Base-by-base conservation (phyloP, 306 rosid species). In the Ormosia semicastrata region DNA sequence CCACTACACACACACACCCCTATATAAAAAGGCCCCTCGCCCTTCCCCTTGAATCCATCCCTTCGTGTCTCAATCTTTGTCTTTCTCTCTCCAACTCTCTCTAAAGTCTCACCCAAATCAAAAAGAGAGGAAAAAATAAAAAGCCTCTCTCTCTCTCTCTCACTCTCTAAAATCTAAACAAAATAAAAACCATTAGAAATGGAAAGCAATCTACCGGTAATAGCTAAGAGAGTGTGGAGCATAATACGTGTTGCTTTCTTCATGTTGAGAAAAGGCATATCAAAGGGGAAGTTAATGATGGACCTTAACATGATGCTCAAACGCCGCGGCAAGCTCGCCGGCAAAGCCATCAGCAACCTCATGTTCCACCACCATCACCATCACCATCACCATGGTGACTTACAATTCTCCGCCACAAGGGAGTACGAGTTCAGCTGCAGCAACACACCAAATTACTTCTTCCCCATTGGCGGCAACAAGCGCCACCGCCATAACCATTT, bases 371-470 rank as follows among this genome's bases (percentile, higher is more conserved):
- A 87, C 83, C n/a, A n/a, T n/a, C n/a, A n/a, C n/a, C n/a, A 24
- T 24, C 24, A 24, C 24, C 24, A 24, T 24, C 84, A 73, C 83
- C 57, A 68, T 58, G 6, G 67, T 37, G 41, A 18, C 69, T 34
- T 52, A 2, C 77, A 50, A 3, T 70, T 79, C 87, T 78, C 83
- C 14, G 71, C 90, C 8, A 72, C 79, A 1, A 83, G 89, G 8
- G 97, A 95, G 39, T 95, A 95, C 60, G 99, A 95, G 80, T 95
- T 95, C 93, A 95, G 98, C 88, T 92, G 98, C 80, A 92, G 94
- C 81, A 89, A 86, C 90, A 93, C 93, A 10, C 98, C 97, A 39
- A 64, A 83, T 82, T 70, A 50, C 83, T 46, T 75, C 56, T 83
- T 88, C 76, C 50, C 86, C 44, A 13, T 43, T 6, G 77, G 84